Evolutionary conservation across 148 eudicot genomes (phyloP).

Genomic region (Dysphania ambrosioides): DNA sequence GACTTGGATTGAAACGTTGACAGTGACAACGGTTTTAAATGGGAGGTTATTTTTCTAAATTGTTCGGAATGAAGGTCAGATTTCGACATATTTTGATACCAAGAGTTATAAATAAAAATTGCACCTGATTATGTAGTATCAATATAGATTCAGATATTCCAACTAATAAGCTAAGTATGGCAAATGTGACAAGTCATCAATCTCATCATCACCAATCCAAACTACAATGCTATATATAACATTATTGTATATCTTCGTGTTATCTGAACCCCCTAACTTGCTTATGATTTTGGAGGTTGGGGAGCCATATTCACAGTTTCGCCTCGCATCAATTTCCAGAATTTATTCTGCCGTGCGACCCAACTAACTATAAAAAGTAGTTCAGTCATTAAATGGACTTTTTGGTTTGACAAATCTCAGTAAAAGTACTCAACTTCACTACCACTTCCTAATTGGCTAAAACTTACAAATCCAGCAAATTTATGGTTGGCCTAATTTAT

Average conservation of each 20-base stretch:
- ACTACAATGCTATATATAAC: no score
- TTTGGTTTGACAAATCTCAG: neutral
- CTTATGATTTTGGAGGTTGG: neutral
- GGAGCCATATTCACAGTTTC: neutral
- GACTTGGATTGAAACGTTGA: no score
- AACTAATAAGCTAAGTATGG: no score
- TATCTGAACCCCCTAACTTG: no score
- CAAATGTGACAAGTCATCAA: no score
- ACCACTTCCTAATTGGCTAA: neutral
- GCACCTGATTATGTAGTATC: no score
- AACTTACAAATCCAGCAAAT: neutral
- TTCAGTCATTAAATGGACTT: neutral
- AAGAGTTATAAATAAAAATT: no score
- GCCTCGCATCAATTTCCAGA: neutral
- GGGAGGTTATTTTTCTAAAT: no score
- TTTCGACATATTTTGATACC: no score
- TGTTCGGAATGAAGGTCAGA: no score
- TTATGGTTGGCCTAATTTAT: neutral
- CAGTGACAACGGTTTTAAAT: no score
- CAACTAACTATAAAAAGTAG: conserved; percentile 7
- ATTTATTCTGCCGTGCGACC: neutral
- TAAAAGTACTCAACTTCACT: neutral
- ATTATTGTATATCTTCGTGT: neutral
- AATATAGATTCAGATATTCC: no score
- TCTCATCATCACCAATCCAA: neutral